Conservation (phyloP, 2,329 filamentous ascomycete species). For the Cladobotryum mycophilum region DNA sequence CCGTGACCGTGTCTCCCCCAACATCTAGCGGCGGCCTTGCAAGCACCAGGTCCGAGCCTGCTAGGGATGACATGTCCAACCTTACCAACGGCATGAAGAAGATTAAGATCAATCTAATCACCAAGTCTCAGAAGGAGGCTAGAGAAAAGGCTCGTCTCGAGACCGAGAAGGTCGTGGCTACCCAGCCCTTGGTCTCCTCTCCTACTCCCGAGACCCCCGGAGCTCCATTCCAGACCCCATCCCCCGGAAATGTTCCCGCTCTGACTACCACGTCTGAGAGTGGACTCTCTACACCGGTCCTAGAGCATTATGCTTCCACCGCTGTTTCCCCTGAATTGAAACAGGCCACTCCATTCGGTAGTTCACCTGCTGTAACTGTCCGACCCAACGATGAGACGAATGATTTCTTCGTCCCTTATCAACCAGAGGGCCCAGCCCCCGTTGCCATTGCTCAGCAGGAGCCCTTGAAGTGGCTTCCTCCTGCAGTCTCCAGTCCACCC, state of each 20-base stretch:
- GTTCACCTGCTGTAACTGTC: slow-evolving; percentile 26
- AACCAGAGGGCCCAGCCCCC: slow-evolving; percentile 47
- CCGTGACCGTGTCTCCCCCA: slow-evolving; percentile 31
- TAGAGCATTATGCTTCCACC: slow-evolving; percentile 18
- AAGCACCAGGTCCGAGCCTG: slow-evolving; percentile 9
- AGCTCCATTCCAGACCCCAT: background rate
- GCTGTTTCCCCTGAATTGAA: slow-evolving; percentile 17
- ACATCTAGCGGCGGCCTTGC: slow-evolving; percentile 3
- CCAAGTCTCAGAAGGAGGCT: slow-evolving; percentile 52
- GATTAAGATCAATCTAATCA: slow-evolving; percentile 56
- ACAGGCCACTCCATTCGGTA: slow-evolving; percentile 19
- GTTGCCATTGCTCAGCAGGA: slow-evolving; percentile 31
- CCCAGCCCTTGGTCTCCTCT: background rate
- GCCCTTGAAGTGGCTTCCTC: slow-evolving; percentile 46
- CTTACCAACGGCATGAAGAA: slow-evolving; percentile 55
- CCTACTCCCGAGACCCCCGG: background rate
- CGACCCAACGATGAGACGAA: slow-evolving; percentile 19
- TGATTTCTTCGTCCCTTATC: slow-evolving; percentile 48
- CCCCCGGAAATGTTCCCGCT: slow-evolving; percentile 15
- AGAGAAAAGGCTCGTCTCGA: slow-evolving; percentile 32
- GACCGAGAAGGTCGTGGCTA: slow-evolving; percentile 15
- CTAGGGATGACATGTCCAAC: slow-evolving; percentile 42
- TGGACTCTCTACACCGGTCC: slow-evolving; percentile 19
- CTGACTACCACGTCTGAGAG: slow-evolving; percentile 19
- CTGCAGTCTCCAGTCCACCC: slow-evolving; percentile 36